phyloP scores from a whole-genome alignment of 306 rosid species.

The Citrullus mucosospermus region DNA sequence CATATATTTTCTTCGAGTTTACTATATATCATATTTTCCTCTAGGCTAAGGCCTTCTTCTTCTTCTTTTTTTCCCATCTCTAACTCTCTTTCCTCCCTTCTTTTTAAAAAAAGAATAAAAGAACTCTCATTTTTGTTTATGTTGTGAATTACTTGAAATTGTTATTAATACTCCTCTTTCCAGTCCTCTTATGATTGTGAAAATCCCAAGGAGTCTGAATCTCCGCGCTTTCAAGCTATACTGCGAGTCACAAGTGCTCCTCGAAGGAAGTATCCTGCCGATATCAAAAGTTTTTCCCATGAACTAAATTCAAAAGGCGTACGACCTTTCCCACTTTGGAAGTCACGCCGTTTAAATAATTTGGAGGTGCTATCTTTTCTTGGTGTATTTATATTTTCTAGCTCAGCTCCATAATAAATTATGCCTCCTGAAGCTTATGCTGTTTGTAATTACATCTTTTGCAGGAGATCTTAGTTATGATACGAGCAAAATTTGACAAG shows the following conservation, averaged over 20 bases:
- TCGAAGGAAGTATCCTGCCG: conserved; percentile 72
- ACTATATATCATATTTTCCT: not conserved
- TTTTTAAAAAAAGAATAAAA: not conserved
- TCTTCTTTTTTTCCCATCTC: not conserved
- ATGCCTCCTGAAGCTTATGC: conserved; percentile 15
- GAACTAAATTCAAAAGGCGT: conserved; percentile 94
- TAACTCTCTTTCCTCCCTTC: too few species aligned
- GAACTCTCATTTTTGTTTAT: not conserved
- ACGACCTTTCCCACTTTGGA: conserved; percentile 87
- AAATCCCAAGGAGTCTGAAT: conserved; percentile 96
- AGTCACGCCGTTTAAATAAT: conserved; percentile 92
- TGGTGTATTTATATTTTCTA: conserved; percentile 9
- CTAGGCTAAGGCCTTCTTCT: not conserved
- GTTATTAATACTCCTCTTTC: conserved; percentile 15
- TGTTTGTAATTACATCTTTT: conserved; percentile 13
- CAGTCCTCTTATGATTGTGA: conserved; percentile 77
- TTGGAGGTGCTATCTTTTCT: conserved; percentile 50
- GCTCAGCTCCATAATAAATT: not conserved
- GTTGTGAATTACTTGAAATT: conserved; percentile 12
- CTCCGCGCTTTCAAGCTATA: conserved; percentile 99
- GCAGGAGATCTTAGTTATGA: conserved; percentile 81
- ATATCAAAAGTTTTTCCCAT: conserved; percentile 93
- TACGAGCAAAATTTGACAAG: conserved; percentile 81
- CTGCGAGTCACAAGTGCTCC: conserved; percentile 94
- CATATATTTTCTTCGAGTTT: not conserved